These are phyloP conservation scores for Talaromyces thailandensis DNA, from an alignment of 495 filamentous ascomycete genomes.

Conservation along the genomic window DNA sequence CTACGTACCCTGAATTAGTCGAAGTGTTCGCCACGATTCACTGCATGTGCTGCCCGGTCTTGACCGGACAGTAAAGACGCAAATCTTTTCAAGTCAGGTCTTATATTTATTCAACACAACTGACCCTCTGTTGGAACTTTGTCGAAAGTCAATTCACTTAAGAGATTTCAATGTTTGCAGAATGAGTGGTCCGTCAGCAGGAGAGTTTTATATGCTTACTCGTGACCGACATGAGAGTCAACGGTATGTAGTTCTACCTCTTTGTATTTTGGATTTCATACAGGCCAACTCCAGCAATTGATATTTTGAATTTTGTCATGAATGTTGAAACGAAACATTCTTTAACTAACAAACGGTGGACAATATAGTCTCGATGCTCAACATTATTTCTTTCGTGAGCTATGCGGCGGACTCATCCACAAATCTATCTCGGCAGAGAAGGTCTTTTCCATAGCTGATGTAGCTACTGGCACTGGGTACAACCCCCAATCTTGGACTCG, in stretches of 20 bases:
- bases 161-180: background rate
- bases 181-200: background rate
- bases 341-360: background rate
- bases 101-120: too few species aligned
- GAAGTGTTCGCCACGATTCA: too few species aligned
- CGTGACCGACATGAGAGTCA: background rate
- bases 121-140: too few species aligned
- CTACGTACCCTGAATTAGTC: background rate
- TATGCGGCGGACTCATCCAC: constrained; percentile 19
- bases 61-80: too few species aligned
- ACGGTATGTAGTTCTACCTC: background rate
- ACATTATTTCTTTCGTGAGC: constrained; percentile 14
- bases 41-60: too few species aligned
- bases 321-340: background rate
- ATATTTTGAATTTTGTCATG: too few species aligned
- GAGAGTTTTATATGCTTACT: background rate
- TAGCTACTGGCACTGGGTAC: constrained; percentile 33
- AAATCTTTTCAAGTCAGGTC: too few species aligned
- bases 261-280: background rate
- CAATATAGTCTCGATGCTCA: constrained; percentile 17
- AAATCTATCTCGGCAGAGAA: constrained; percentile 16
- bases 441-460: constrained; percentile 21
- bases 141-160: background rate
- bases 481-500: background rate
- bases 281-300: background rate